Evolutionary conservation across 208 protist genomes (phyloP).

Genomic region (Acanthamoeba castellanii): DNA sequence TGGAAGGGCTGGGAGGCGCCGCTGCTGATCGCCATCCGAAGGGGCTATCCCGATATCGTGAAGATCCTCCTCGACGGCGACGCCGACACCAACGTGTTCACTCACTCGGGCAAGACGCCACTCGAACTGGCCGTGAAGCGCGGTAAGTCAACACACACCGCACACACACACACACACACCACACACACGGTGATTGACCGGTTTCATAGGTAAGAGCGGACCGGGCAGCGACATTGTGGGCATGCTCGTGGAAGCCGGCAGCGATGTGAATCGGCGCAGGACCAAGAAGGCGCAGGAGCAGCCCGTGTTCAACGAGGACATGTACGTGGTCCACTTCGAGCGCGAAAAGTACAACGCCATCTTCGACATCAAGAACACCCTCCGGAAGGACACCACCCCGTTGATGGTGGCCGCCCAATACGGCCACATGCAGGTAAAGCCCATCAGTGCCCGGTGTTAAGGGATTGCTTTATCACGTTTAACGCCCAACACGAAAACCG

Average conservation of each 20-base stretch:
- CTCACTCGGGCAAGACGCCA: conserved; percentile 65
- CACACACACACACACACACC: background rate
- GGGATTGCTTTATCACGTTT: background rate
- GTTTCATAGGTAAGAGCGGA: conserved; percentile 21
- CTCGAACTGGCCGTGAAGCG: conserved; percentile 72
- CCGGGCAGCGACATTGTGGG: conserved; percentile 69
- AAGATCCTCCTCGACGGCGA: conserved; percentile 63
- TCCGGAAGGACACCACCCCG: conserved; percentile 65
- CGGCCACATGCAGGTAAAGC: conserved; percentile 39
- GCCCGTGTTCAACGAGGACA: conserved; percentile 74
- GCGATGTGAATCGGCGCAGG: conserved; percentile 65
- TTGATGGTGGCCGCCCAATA: conserved; percentile 65
- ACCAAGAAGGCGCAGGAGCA: conserved; percentile 37
- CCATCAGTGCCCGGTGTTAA: too few relatives aligned
- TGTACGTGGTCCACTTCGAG: conserved; percentile 76
- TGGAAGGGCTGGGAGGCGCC: conserved; percentile 71
- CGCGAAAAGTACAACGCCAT: conserved; percentile 72
- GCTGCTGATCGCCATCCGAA: conserved; percentile 66
- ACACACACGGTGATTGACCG: background rate
- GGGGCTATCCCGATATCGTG: conserved; percentile 67
- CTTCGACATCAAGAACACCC: conserved; percentile 72
- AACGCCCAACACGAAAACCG: background rate
- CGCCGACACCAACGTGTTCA: conserved; percentile 15
- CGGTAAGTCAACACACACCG: background rate
- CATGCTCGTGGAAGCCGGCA: conserved; percentile 58